These are phyloP conservation scores for Terfezia claveryi DNA, from an alignment of 495 filamentous ascomycete genomes.

Conservation along the genomic window DNA sequence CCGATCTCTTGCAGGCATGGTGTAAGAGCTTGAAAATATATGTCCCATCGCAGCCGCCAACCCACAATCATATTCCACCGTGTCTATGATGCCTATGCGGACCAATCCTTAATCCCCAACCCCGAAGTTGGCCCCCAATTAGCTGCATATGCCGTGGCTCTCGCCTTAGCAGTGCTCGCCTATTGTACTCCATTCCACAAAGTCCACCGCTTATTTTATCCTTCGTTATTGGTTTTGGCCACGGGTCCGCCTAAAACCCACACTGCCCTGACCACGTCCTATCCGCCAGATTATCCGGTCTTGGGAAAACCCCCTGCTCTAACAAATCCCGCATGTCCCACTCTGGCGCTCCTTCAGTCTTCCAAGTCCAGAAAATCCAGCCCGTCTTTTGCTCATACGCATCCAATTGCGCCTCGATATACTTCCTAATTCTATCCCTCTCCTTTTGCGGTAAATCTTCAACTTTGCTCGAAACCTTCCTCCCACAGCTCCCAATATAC, in stretches of 20 bases:
- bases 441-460: conserved; percentile 29
- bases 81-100: too few species aligned
- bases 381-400: conserved; percentile 45
- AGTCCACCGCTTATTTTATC: too few species aligned
- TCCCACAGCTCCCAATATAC: conserved; percentile 35
- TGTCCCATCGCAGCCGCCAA: too few species aligned
- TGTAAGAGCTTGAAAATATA: too few species aligned
- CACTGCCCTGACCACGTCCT: background rate
- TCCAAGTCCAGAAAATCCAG: conserved; percentile 74
- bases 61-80: too few species aligned
- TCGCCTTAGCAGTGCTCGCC: too few species aligned
- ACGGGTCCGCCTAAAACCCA: background rate
- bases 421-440: conserved; percentile 30
- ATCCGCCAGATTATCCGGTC: conserved; percentile 20
- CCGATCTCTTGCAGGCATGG: too few species aligned
- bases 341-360: conserved; percentile 66
- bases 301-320: conserved; percentile 37
- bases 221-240: too few species aligned
- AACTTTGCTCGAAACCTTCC: conserved; percentile 35
- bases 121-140: too few species aligned
- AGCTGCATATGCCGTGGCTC: too few species aligned
- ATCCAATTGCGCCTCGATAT: conserved; percentile 51
- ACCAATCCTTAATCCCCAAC: too few species aligned
- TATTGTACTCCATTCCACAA: too few species aligned
- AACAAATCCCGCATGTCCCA: conserved; percentile 61